phyloP scores from a whole-genome alignment of 208 protist species.

The Kentomonas sorsogonicus region DNA sequence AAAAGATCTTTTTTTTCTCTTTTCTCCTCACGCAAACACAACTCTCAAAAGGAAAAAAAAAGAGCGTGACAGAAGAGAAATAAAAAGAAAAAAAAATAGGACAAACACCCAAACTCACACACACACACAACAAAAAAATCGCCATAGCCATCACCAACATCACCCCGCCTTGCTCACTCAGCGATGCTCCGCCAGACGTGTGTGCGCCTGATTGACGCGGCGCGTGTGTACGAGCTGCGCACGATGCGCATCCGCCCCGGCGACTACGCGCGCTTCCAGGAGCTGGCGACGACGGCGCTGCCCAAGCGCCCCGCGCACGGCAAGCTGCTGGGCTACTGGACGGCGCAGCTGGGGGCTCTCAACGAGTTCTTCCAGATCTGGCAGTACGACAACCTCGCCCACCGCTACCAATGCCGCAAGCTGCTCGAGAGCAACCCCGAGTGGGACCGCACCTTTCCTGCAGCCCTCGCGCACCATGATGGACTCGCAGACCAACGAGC shows the following conservation, averaged over 20 bases:
- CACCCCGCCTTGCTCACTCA: no score
- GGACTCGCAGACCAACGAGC: constrained; percentile 39
- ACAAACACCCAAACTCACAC: constrained; percentile 9
- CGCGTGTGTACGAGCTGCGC: constrained; percentile 65
- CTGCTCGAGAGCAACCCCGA: constrained; percentile 49
- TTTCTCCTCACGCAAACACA: no score
- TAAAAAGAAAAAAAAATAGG: constrained; percentile 2
- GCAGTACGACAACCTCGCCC: constrained; percentile 67
- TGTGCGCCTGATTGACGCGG: not conserved
- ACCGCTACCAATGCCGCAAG: constrained; percentile 55
- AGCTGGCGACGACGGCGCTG: constrained; percentile 53
- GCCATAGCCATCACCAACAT: no score
- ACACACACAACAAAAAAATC: no score
- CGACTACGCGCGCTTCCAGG: constrained; percentile 56
- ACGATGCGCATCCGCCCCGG: constrained; percentile 39
- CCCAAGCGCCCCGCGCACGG: constrained; percentile 33
- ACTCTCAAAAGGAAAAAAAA: no score
- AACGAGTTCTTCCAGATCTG: constrained; percentile 74
- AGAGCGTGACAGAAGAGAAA: not conserved
- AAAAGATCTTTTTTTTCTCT: no score
- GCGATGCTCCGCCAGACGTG: constrained; percentile 44
- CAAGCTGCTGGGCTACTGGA: constrained; percentile 65
- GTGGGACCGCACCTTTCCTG: constrained; percentile 43
- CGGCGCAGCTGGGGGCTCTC: constrained; percentile 60
- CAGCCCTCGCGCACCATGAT: constrained; percentile 28